These are phyloP conservation scores for Myriosclerotinia scirpicola DNA, from an alignment of 2,329 filamentous ascomycete species.

Conservation along the genomic window DNA sequence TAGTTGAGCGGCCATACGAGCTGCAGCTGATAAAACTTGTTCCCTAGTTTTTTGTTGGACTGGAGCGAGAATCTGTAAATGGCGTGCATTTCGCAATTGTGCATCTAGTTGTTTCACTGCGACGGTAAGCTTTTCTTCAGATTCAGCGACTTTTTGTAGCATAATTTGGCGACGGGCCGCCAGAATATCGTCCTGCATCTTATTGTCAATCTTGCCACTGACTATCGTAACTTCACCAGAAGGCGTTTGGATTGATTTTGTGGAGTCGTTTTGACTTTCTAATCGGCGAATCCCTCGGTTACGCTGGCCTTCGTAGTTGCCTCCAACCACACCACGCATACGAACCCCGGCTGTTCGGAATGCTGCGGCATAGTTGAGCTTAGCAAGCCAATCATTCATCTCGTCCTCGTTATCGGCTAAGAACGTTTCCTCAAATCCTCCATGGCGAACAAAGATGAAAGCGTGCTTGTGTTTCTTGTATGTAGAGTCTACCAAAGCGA, in stretches of 20 bases:
- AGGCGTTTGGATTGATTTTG: conserved; percentile 64
- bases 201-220: conserved; percentile 71
- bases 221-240: conserved; percentile 73
- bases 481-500: conserved; percentile 78
- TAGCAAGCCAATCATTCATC: conserved; percentile 94
- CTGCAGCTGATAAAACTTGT: conserved; percentile 79
- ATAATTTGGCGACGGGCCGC: conserved; percentile 80
- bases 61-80: conserved; percentile 83
- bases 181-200: conserved; percentile 84
- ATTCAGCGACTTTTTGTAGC: conserved; percentile 77
- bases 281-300: conserved; percentile 70
- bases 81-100: conserved; percentile 83
- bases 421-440: conserved; percentile 84
- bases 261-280: conserved; percentile 51
- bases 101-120: conserved; percentile 77
- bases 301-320: conserved; percentile 79
- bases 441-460: conserved; percentile 85
- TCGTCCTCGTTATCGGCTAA: conserved; percentile 87
- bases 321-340: conserved; percentile 83
- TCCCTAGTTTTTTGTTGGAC: conserved; percentile 90
- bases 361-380: conserved; percentile 93
- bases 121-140: conserved; percentile 72
- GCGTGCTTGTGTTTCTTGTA: conserved; percentile 97
- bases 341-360: conserved; percentile 90
- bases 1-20: conserved; percentile 79